Evolutionary conservation across 768 basidiomycete species (phyloP).

Genomic region (Suillus weaverae): DNA sequence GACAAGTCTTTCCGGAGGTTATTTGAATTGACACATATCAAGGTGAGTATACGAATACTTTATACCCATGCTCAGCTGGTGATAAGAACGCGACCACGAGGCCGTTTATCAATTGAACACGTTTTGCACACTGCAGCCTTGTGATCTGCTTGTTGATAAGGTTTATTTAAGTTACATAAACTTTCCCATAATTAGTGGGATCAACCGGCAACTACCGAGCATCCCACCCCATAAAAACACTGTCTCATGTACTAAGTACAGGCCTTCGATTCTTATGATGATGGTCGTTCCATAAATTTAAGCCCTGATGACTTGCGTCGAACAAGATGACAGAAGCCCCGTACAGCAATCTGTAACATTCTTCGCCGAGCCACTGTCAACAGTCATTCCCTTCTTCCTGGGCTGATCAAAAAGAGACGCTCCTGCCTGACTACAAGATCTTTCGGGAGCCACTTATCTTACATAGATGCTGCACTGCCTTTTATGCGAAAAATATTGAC

Average conservation of each 20-base stretch:
- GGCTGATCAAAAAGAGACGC: neutral
- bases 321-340: neutral
- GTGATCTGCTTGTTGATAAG: too few relatives aligned
- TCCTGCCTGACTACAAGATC: slow-evolving; percentile 38
- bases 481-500: slow-evolving; percentile 40
- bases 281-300: neutral
- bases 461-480: slow-evolving; percentile 46
- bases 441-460: slow-evolving; percentile 43
- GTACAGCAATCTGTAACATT: neutral
- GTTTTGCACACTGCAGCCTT: too few relatives aligned
- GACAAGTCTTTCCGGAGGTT: neutral
- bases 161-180: too few relatives aligned
- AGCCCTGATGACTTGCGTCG: neutral
- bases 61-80: neutral
- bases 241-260: too few relatives aligned
- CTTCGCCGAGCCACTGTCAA: neutral
- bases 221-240: too few relatives aligned
- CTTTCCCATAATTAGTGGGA: too few relatives aligned
- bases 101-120: too few relatives aligned
- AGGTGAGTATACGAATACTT: neutral
- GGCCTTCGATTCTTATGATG: neutral
- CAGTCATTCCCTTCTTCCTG: neutral
- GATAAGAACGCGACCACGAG: neutral
- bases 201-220: too few relatives aligned
- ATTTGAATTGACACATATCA: neutral